Evolutionary conservation across 176 grass and related monocot species (phyloP), one percentile per base, ranked within the genome.

Genomic region (Juncus inflexus): DNA sequence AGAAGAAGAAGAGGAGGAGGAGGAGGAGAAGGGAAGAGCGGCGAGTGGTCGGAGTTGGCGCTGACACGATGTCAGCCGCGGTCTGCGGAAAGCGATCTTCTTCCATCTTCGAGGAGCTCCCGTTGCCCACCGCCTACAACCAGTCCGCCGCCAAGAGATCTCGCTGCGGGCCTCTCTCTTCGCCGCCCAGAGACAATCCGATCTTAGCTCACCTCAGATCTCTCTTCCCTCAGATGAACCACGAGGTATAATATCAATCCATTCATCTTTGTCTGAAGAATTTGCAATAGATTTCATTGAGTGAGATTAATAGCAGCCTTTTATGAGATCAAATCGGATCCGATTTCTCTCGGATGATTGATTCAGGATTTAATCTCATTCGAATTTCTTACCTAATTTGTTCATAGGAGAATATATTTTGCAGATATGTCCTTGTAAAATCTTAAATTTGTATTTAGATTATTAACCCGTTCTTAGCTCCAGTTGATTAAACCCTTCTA

Each of bases 1-100:
- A 52, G 65, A 69, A 10, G 43, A 5, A 9, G 43, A 47, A 47
- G 42, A 45, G 42, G 42, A 3, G 42, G 7, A 7, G 42, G 6
- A 9, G 1, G 43, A 47, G 9, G 2, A 47, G 43, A 47, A 47
- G 43, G 43, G 43, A 47, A 9, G 43, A 68, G 39, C 19, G 35
- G 65, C 70, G 50, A 50, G 78, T 57, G 19, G 28, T 71, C 51
- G 51, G 50, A 69, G 36, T 74, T 58, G 65, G 77, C 67, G 70
- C 56, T 5, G 54, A 55, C 90, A 90, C 65, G 81, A 95, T 95
- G 90, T 90, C 83, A 86, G 83, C 86, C 75, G 72, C 90, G 84
- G 83, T 95, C 69, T 95, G 90, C 77, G 90, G 90, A 67, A 95
- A 95, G 86, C 89, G 90, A 84, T 90, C 90, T 77, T 90, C 90